phyloP scores from a whole-genome alignment of 1,284 basidiomycete species.

The Stereum hirsutum region DNA sequence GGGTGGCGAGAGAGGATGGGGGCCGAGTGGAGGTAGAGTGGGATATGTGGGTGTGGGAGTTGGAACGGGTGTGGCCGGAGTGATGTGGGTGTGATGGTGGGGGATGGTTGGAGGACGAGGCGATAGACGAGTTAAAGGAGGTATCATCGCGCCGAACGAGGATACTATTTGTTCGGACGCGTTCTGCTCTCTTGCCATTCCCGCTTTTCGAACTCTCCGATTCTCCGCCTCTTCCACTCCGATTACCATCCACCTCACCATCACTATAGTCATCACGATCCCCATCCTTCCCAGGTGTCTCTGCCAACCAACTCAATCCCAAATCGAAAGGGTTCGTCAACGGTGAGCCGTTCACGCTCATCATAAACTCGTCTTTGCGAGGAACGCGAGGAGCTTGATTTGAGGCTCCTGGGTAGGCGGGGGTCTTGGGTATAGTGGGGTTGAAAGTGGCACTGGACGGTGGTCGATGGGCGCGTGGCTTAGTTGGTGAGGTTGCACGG shows the following conservation, averaged over 20 bases:
- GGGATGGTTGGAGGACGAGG: slow-evolving; percentile 12
- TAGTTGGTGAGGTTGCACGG: slow-evolving; percentile 41
- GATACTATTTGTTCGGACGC: slow-evolving; percentile 41
- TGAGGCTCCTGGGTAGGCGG: slow-evolving; percentile 57
- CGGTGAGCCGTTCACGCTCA: slow-evolving; percentile 71
- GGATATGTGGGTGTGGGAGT: slow-evolving; percentile 35
- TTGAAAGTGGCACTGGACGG: slow-evolving; percentile 69
- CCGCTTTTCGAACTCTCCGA: no score
- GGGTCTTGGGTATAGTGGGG: slow-evolving; percentile 53
- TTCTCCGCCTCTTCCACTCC: slow-evolving; percentile 8
- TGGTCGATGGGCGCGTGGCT: slow-evolving; percentile 30
- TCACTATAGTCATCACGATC: slow-evolving; percentile 19
- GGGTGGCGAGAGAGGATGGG: slow-evolving; percentile 27
- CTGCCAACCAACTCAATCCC: slow-evolving; percentile 41
- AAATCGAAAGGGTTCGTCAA: slow-evolving; percentile 64
- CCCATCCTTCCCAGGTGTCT: no score
- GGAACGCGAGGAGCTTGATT: slow-evolving; percentile 38
- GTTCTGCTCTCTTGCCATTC: slow-evolving; percentile 7
- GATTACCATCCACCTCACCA: slow-evolving; percentile 21
- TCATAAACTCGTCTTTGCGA: slow-evolving; percentile 60
- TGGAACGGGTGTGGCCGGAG: slow-evolving; percentile 33
- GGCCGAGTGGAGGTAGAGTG: slow-evolving; percentile 9
- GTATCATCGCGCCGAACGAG: slow-evolving; percentile 45
- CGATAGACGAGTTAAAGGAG: slow-evolving; percentile 28
- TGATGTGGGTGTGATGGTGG: slow-evolving; percentile 10